These are phyloP conservation scores for Gynandropsis gynandra DNA, from an alignment of 345 rosid species.

Conservation along the genomic window DNA sequence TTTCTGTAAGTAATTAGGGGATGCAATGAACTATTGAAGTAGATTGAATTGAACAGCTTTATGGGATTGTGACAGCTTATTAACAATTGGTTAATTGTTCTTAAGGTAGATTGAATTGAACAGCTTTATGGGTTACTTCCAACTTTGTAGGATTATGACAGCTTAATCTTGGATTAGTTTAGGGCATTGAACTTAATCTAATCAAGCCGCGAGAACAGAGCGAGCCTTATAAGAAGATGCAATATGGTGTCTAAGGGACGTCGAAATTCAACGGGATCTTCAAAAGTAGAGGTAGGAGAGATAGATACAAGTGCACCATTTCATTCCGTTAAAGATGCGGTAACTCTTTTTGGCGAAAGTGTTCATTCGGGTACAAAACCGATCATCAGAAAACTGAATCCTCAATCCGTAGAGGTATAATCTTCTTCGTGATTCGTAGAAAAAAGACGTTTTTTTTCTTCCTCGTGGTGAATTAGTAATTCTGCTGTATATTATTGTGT, in stretches of 20 bases:
- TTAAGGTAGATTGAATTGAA: too few species aligned
- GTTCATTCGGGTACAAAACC: constrained; percentile 78
- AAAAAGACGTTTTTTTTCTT: too few species aligned
- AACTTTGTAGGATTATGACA: too few species aligned
- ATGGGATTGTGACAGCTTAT: too few species aligned
- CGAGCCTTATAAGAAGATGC: constrained; percentile 21
- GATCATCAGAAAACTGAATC: constrained; percentile 47
- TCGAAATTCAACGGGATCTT: constrained; percentile 43
- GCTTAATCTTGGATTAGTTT: background rate
- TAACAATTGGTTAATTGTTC: too few species aligned
- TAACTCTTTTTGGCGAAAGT: constrained; percentile 80
- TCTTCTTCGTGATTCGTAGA: background rate
- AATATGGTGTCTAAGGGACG: constrained; percentile 70
- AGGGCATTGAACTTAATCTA: too few species aligned
- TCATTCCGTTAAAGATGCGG: constrained; percentile 95
- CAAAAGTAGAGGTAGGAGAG: constrained; percentile 81
- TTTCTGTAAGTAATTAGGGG: too few species aligned
- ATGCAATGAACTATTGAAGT: too few species aligned
- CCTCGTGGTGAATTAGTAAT: too few species aligned
- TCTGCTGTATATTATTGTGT: constrained; percentile 13
- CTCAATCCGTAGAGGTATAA: constrained; percentile 80
- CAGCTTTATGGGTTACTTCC: too few species aligned
- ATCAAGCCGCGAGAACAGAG: too few species aligned
- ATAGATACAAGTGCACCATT: constrained; percentile 95
- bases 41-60: too few species aligned